Conservation (phyloP, 148 eudicot species). For the Rhododendron simsii region DNA sequence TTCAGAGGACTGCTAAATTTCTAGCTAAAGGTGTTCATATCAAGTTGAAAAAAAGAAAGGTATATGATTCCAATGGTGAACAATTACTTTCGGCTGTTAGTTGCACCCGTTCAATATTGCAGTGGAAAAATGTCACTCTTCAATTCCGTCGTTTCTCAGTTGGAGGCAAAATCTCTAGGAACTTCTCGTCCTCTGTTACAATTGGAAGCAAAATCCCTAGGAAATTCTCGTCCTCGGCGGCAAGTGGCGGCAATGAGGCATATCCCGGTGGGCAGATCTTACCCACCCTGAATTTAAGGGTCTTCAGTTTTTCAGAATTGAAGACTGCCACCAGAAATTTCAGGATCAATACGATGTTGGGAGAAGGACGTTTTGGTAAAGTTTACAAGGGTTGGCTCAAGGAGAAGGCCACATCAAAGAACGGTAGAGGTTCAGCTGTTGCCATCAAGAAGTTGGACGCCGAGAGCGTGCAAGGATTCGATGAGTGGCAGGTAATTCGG, state of each 20-base stretch:
- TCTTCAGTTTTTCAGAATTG: conserved; percentile 48
- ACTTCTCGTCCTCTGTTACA: conserved; percentile 42
- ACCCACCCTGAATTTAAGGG: conserved; percentile 44
- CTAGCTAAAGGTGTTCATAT: not conserved
- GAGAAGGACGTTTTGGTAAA: conserved; percentile 85
- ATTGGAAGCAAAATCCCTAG: conserved; percentile 32
- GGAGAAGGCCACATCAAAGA: conserved; percentile 29
- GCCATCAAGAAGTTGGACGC: conserved; percentile 76
- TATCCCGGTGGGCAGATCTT: conserved; percentile 40
- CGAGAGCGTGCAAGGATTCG: conserved; percentile 69
- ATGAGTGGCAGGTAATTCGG: conserved; percentile 74
- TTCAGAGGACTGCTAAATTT: not conserved
- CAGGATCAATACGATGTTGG: conserved; percentile 42
- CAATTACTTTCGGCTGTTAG: not conserved
- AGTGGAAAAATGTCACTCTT: not conserved
- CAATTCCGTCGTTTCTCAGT: conserved; percentile 8
- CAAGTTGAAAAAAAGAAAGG: not conserved
- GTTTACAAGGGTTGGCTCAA: conserved; percentile 79
- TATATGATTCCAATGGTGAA: not conserved
- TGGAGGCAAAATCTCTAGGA: conserved; percentile 37
- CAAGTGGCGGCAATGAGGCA: conserved; percentile 27
- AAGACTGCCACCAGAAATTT: conserved; percentile 56
- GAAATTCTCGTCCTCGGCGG: conserved; percentile 41
- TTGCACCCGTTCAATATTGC: not conserved
- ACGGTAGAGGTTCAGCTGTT: conserved; percentile 32